A percentile compares a stretch with the other conserved stretches of the same genome.
phyloP scores from a whole-genome alignment of 2,329 filamentous ascomycete species.

The Bisporella sp. region DNA sequence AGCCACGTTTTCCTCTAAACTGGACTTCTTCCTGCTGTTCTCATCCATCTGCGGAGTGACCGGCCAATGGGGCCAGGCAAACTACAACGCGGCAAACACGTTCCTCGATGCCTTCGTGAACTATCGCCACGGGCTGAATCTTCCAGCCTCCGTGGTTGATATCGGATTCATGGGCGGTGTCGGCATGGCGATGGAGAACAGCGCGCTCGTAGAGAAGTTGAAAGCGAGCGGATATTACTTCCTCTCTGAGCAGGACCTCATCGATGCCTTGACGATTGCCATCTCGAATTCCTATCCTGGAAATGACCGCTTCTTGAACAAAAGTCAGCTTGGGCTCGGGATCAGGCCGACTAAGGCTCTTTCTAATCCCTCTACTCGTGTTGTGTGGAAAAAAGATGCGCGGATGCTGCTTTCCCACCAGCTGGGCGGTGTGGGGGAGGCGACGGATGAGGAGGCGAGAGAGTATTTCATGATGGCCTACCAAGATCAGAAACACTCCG shows the following conservation, averaged over 20 bases:
- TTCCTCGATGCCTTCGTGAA: slow-evolving; percentile 40
- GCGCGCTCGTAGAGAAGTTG: not conserved
- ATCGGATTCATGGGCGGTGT: slow-evolving; percentile 40
- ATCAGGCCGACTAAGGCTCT: not conserved
- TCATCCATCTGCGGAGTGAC: slow-evolving; percentile 28
- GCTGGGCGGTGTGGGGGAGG: not conserved
- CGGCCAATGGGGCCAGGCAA: slow-evolving; percentile 27
- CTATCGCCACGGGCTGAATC: slow-evolving; percentile 30
- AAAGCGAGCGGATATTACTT: slow-evolving; percentile 2
- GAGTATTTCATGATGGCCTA: not conserved
- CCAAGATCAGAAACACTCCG: too few relatives aligned
- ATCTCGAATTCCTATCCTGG: slow-evolving; percentile 1
- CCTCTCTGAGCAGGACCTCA: slow-evolving; percentile 1
- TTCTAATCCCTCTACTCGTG: not conserved
- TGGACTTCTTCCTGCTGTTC: slow-evolving; percentile 35
- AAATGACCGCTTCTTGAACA: slow-evolving; percentile 1
- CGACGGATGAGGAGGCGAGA: not conserved
- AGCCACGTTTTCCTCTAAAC: slow-evolving; percentile 2
- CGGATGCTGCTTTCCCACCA: not conserved
- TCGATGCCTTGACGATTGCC: slow-evolving; percentile 1
- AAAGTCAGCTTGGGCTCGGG: slow-evolving; percentile 2
- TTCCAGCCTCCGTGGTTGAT: slow-evolving; percentile 41
- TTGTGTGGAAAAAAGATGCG: slow-evolving; percentile 2
- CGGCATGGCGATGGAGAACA: slow-evolving; percentile 23
- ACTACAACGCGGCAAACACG: slow-evolving; percentile 34